Base-by-base conservation (phyloP, 23 red algal genomes). In the Agarophyton chilense region DNA sequence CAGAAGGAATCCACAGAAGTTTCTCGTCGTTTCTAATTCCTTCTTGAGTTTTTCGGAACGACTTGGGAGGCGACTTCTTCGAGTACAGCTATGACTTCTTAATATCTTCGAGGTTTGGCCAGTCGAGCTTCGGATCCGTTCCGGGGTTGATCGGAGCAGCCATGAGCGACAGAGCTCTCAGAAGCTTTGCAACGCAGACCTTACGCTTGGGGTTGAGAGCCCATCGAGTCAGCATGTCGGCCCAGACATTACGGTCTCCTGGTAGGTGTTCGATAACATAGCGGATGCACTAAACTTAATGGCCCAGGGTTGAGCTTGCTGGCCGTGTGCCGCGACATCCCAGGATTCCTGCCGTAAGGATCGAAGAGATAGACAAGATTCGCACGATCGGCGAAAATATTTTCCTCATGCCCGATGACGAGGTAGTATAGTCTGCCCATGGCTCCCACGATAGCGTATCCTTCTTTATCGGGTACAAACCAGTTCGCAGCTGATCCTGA, bases 401-500 rank as follows among this genome's bases (percentile, higher is more conserved):
- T 39, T 26, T 9, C 54, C 10, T 52, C 24, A 17, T 16, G 49
- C 10, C 71, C 34, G 7, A 78, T 28, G n/a, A 67, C 26, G 2
- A 89, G 46, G 32, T 89, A 63, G 17, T 89, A 13, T 38, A 78
- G 55, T 12, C 65, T 29, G 36, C 55, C n/a, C 43, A 57, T 46
- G n/a, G 84, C 52, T 60, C 54, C 70, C 43, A 89, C 84, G 31
- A 89, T 51, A 7, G 68, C 70, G 49, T 50, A 89, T n/a, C 40
- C 66, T 78, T 78, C 84, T 24, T 77, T 77, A 62, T 89, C 53
- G 10, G 53, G 44, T 4, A 66, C 62, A 17, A 16, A 65, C 65
- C 65, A 77, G 40, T 65, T 76, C 28, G 24, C 43, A 21, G 68
- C 42, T 35, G 84, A 38, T 56, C 84, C 53, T n/a, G 28, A 43